Evolutionary conservation across 2,329 filamentous ascomycete species (phyloP), one percentile per base, ranked within the genome.

Genomic region (Polytolypa hystricis): DNA sequence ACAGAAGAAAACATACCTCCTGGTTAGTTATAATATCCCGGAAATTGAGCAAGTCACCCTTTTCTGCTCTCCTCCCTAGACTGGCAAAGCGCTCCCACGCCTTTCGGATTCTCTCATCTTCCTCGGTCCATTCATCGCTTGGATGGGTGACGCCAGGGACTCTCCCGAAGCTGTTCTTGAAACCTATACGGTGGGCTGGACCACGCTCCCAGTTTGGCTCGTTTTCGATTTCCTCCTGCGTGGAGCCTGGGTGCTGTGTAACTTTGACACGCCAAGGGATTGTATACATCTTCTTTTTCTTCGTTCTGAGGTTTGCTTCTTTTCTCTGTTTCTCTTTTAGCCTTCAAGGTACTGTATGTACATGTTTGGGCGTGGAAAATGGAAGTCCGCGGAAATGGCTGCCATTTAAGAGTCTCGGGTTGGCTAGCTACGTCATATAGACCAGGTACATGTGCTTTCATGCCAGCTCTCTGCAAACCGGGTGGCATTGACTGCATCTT

Each of bases 121-220:
- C 43, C 34, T 39, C 49, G 2, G 47, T 42, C 20, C 50, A 49
- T 26, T 52, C 49, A 25, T 53, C 47, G 4, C 51, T 53, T 26
- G 52, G 43, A 30, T 61, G 55, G 9, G 60, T 63, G 5, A 64
- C 43, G 4, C 64, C 65, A 4, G 62, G 56, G 3, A 54, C 37
- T 4, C 61, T 55, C 30, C 59, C 53, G 25, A 58, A 46, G 2
- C 46, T 39, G 35, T 65, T 60, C 27, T 49, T 53, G 47, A 53
- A 61, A 2, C 65, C 64, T 26, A 66, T 50, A 4, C 57, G 56
- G 37, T 67, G 61, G 11, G 55, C 47, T 41, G 62, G 60, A 1
- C 51, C 51, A 1, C 43, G 41, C 10, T 43, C 44, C 65, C 66
- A 69, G 30, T 66, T 50, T 2, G 64, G 64, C 44, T 69, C 66